Percentiles rank a stretch among this genome's conserved stretches.
phyloP scores from a whole-genome alignment of 306 rosid genomes.

The Abrus precatorius region DNA sequence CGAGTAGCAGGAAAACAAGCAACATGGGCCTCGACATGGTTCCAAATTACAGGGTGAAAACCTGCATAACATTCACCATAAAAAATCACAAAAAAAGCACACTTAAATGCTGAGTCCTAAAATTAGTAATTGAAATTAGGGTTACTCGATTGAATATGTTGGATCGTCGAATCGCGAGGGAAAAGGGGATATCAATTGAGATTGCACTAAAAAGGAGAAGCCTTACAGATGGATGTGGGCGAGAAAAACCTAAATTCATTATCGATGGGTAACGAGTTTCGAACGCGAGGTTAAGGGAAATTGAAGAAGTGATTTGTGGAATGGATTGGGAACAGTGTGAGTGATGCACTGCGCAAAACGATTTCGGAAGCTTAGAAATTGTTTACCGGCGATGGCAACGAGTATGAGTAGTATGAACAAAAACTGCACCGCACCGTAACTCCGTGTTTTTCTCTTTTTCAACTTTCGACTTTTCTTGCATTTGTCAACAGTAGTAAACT shows the following conservation, averaged over 20 bases:
- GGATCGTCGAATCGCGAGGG: background rate
- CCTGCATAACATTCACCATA: slow-evolving; percentile 57
- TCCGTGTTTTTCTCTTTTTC: background rate
- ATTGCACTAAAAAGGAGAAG: background rate
- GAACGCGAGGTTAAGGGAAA: slow-evolving; percentile 35
- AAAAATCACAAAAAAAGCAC: slow-evolving; percentile 13
- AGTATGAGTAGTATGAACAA: background rate
- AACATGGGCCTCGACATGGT: slow-evolving; percentile 85
- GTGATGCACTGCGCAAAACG: background rate
- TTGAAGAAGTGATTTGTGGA: slow-evolving; percentile 1
- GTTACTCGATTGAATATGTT: slow-evolving; percentile 14
- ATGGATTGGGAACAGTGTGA: background rate
- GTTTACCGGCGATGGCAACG: background rate
- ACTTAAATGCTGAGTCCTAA: background rate
- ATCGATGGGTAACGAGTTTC: slow-evolving; percentile 39
- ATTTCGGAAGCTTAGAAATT: slow-evolving; percentile 1
- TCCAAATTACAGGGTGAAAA: slow-evolving; percentile 51
- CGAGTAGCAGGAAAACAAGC: slow-evolving; percentile 78
- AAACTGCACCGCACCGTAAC: background rate
- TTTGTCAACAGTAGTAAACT: slow-evolving; percentile 14
- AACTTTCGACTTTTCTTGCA: background rate
- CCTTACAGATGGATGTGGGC: slow-evolving; percentile 56
- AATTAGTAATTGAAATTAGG: slow-evolving; percentile 32
- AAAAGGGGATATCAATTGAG: background rate
- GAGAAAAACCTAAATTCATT: slow-evolving; percentile 63